Base-by-base conservation (phyloP, 2,329 filamentous ascomycete species). In the Trichoderma sp. region DNA sequence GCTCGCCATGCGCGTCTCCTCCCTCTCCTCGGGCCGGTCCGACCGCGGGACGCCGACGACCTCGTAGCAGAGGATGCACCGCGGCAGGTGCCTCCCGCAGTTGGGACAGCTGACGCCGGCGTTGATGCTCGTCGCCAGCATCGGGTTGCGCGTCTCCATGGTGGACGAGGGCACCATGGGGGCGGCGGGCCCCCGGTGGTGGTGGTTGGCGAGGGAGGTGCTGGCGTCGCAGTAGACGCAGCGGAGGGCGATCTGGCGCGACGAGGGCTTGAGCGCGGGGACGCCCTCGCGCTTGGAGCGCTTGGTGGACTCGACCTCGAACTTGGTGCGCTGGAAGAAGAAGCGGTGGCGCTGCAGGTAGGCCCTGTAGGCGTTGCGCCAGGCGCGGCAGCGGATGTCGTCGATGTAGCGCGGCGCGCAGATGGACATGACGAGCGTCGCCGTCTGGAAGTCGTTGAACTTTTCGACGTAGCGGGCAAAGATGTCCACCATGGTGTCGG, bases 381-480 rank as follows among this genome's bases (percentile, higher is more conserved):
- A 94, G 63, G 89, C 86, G 10, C 83, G 82, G 77, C 89, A 92
- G 68, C 92, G 88, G 50, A 89, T 80, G 74, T 95, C 92, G 75
- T 90, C 85, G 69, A 94, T 88, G 75, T 92, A 94, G 9, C 87
- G 83, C 0, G 91, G 91, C 64, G 88, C 86, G 69, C 89, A 90
- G 74, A 90, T 88, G 14, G 89, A 89, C 65, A 91, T 85, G 66
- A 92, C 85, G 2, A 95, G 81, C 0, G 90, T 89, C 1, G 91
- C 90, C 1, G 91, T 93, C 77, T 96, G 92, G 26, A 91, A 83
- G 74, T 94, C 91, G 72, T 88, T 83, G 74, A 90, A 92, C 69
- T 89, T 90, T 70, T 88, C 83, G 52, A 95, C 84, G 75, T 93
- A 92, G 58, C 86, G 85, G 67, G 90, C 89, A 66, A 94, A 85